Percentiles rank a stretch among this genome's conserved stretches.
Evolutionary conservation across 352 stramenopile genomes (phyloP).

Genomic region (Pythium apleroticum): DNA sequence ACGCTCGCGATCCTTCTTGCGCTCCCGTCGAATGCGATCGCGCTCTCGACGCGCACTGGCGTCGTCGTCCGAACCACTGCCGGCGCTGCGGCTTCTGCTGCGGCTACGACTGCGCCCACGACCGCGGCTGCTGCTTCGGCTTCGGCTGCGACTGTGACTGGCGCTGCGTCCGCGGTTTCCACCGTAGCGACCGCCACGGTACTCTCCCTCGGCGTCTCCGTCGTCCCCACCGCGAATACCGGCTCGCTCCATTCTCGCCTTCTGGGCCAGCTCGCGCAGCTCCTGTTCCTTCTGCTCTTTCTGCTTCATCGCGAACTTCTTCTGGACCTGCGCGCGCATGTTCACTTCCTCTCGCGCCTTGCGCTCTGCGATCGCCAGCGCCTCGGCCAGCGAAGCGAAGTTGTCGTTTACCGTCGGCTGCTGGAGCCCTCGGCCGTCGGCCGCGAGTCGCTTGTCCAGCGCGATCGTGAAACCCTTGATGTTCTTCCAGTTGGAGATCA

Average conservation of each 20-base stretch:
- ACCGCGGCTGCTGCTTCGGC: constrained; percentile 14
- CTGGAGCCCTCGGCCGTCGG: constrained; percentile 95
- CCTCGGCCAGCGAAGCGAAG: constrained; percentile 97
- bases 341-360: constrained; percentile 97
- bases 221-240: constrained; percentile 47
- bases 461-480: constrained; percentile 98
- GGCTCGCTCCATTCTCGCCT: constrained; percentile 92
- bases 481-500: constrained; percentile 99
- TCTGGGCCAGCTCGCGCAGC: constrained; percentile 92
- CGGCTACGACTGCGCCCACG: constrained; percentile 8
- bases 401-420: constrained; percentile 98
- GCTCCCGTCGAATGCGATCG: constrained; percentile 86
- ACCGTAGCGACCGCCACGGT: constrained; percentile 23
- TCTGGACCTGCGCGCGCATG: constrained; percentile 89
- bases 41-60: constrained; percentile 44
- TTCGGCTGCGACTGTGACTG: constrained; percentile 19
- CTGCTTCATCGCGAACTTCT: constrained; percentile 90
- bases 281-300: constrained; percentile 97
- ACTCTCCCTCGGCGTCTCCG: constrained; percentile 35
- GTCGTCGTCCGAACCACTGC: constrained; percentile 43
- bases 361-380: constrained; percentile 96
- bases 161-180: constrained; percentile 18
- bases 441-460: constrained; percentile 98
- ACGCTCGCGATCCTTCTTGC: constrained; percentile 93
- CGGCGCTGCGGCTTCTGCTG: constrained; percentile 16